A percentile compares a stretch with the other conserved stretches of the same genome.
Evolutionary conservation across 768 basidiomycete genomes (phyloP).

Genomic region (Podaxis carcinomalis): DNA sequence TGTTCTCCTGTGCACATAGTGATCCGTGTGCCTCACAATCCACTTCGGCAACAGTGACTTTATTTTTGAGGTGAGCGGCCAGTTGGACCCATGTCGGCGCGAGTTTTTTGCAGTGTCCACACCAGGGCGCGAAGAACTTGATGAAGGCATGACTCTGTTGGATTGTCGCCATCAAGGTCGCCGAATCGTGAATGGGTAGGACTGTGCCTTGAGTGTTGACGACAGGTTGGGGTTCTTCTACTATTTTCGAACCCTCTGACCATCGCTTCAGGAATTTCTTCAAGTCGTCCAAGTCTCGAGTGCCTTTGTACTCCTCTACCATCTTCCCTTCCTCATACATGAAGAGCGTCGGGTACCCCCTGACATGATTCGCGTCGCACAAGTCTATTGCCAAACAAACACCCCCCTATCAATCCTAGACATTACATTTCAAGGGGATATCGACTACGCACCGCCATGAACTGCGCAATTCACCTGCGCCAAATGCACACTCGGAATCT

Average conservation of each 20-base stretch:
- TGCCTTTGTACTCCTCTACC: conserved; percentile 50
- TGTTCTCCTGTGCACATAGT: conserved; percentile 61
- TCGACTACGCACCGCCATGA: conserved; percentile 20
- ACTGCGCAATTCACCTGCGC: conserved; percentile 45
- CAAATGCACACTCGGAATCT: conserved; percentile 52
- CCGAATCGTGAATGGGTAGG: conserved; percentile 23
- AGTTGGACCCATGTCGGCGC: conserved; percentile 80
- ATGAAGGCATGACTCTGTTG: conserved; percentile 43
- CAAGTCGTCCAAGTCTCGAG: conserved; percentile 51
- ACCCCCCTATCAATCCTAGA: neutral
- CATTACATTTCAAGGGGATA: neutral
- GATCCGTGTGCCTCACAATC: conserved; percentile 77
- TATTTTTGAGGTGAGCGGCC: conserved; percentile 62
- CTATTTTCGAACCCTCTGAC: neutral
- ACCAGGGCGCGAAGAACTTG: conserved; percentile 92
- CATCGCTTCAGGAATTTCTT: conserved; percentile 51
- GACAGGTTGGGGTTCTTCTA: conserved; percentile 17
- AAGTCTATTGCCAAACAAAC: conserved; percentile 51
- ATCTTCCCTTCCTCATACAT: conserved; percentile 67
- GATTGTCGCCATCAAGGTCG: conserved; percentile 36
- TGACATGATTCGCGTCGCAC: conserved; percentile 64
- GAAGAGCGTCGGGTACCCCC: conserved; percentile 72
- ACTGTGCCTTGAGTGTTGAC: conserved; percentile 36
- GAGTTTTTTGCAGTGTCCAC: conserved; percentile 94
- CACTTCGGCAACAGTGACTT: conserved; percentile 78